These are phyloP conservation scores for Oldenlandia corymbosa DNA, from an alignment of 257 asterid genomes.

Conservation along the genomic window DNA sequence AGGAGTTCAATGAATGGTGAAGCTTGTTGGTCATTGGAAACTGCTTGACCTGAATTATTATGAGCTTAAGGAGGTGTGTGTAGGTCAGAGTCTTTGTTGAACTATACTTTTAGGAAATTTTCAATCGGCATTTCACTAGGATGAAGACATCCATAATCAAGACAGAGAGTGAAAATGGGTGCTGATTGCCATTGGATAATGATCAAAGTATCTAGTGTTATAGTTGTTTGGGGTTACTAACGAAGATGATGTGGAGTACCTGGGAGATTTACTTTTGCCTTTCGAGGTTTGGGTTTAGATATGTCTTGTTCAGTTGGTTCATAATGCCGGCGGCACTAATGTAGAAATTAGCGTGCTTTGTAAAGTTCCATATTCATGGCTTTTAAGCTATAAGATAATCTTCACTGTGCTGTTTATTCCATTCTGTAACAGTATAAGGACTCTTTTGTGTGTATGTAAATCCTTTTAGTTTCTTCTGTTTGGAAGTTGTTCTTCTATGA, in stretches of 20 bases:
- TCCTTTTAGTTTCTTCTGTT: background rate
- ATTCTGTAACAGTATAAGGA: background rate
- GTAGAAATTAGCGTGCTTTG: background rate
- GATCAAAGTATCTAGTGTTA: background rate
- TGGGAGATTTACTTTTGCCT: background rate
- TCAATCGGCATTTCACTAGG: background rate
- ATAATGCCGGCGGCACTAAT: background rate
- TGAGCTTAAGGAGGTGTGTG: background rate
- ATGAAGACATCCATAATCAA: too few species aligned
- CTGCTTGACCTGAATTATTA: background rate
- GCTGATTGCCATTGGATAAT: background rate
- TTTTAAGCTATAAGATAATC: background rate
- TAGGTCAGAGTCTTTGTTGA: too few species aligned
- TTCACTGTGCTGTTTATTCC: background rate
- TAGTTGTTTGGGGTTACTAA: background rate
- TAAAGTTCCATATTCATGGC: background rate
- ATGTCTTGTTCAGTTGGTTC: background rate
- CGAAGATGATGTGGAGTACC: background rate
- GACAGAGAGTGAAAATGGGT: too few species aligned
- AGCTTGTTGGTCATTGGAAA: background rate
- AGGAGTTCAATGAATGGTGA: constrained; percentile 1
- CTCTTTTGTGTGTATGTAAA: background rate
- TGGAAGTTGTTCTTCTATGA: background rate
- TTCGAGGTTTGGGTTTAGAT: background rate
- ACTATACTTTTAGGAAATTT: too few species aligned